Percentiles rank a stretch among this genome's conserved stretches.
phyloP scores from a whole-genome alignment of 345 rosid genomes.

The Salix brachista region DNA sequence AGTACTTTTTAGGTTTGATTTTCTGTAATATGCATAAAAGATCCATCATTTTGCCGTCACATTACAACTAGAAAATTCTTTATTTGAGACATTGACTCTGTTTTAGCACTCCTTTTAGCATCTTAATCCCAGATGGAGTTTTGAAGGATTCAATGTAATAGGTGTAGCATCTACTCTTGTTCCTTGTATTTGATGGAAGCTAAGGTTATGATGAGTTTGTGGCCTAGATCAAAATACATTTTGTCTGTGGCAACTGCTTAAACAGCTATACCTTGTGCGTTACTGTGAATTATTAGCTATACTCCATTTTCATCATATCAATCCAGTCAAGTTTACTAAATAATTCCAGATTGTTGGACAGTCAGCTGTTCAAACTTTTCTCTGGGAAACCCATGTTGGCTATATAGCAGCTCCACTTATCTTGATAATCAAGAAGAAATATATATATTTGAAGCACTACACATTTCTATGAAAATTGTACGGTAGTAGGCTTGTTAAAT shows the following conservation, averaged over 20 bases:
- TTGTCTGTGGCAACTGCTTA: not conserved
- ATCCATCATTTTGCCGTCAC: not conserved
- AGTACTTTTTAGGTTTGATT: not conserved
- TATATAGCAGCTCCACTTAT: not conserved
- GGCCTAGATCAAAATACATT: not conserved
- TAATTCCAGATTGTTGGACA: not conserved
- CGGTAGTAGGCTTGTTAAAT: not conserved
- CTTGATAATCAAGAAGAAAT: not conserved
- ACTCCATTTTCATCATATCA: not conserved
- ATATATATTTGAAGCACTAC: not conserved
- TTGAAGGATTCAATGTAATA: not conserved
- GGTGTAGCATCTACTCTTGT: not conserved
- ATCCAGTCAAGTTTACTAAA: not conserved
- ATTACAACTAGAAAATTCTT: not conserved
- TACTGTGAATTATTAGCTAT: not conserved
- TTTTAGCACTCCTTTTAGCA: not conserved
- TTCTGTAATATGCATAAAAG: not conserved
- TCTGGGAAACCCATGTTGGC: not conserved
- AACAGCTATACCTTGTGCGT: not conserved
- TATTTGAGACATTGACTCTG: not conserved
- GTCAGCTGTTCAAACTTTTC: not conserved
- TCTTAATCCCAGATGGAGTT: not conserved
- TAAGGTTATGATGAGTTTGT: not conserved
- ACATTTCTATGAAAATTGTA: not conserved
- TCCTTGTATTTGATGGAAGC: not conserved